phyloP scores from a whole-genome alignment of 805 yeast genomes.

The Brettanomyces custersianus region DNA sequence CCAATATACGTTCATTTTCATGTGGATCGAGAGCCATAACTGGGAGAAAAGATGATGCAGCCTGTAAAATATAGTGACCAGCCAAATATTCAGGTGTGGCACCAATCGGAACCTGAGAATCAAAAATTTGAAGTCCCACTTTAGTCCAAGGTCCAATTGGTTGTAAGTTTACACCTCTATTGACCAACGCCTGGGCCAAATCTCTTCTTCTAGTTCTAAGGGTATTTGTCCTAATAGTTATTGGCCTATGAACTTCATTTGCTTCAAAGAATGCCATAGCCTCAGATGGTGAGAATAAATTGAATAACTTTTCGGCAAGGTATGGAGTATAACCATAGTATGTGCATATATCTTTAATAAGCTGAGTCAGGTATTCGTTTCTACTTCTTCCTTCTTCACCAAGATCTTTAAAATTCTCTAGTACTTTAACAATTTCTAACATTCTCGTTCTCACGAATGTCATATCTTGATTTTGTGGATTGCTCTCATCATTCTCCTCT shows the following conservation, averaged over 20 bases:
- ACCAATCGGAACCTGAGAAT: conserved; percentile 98
- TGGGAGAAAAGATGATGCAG: conserved; percentile 96
- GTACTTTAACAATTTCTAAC: conserved; percentile 88
- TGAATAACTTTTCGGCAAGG: conserved; percentile 88
- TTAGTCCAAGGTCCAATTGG: conserved; percentile 98
- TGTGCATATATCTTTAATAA: conserved; percentile 78
- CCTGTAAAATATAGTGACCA: conserved; percentile 95
- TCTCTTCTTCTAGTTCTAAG: conserved; percentile 91
- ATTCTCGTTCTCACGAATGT: conserved; percentile 85
- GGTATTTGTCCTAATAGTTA: conserved; percentile 96
- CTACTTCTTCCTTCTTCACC: conserved; percentile 85
- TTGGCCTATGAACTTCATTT: conserved; percentile 92
- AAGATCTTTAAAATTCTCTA: conserved; percentile 77
- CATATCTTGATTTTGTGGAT: conserved; percentile 42
- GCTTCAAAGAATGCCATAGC: conserved; percentile 99
- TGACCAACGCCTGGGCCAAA: conserved; percentile 87
- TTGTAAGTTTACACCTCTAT: conserved; percentile 94
- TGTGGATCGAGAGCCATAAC: conserved; percentile 98
- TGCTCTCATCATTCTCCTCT: conserved; percentile 37
- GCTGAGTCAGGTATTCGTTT: conserved; percentile 68
- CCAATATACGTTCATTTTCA: conserved; percentile 89
- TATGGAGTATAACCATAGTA: conserved; percentile 91
- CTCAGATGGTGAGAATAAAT: conserved; percentile 87
- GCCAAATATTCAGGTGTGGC: conserved; percentile 98
- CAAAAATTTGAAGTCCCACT: conserved; percentile 94